Base-by-base conservation (phyloP, 1,284 basidiomycete species). In the Ceratobasidium sp. region DNA sequence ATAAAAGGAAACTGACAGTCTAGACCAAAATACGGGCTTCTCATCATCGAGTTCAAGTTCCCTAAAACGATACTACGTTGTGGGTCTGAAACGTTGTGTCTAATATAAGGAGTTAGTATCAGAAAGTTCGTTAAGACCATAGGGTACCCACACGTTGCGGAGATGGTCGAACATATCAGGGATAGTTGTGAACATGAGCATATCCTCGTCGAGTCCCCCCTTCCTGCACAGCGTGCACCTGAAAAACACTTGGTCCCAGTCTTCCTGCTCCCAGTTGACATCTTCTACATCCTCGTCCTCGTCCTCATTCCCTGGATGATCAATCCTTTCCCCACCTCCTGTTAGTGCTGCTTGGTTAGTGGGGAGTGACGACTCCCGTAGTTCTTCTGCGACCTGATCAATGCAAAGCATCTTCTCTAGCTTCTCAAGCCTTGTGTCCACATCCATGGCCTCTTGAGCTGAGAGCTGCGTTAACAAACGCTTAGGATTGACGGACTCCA, bases 1-100 rank as follows among this genome's bases (percentile, higher is more conserved):
- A n/a, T n/a, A n/a, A n/a, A n/a, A n/a, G n/a, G n/a, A n/a, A n/a
- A n/a, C n/a, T n/a, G n/a, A n/a, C n/a, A n/a, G n/a, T n/a, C n/a
- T n/a, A n/a, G n/a, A n/a, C n/a, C n/a, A n/a, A n/a, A n/a, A n/a
- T 62, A 62, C 3, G 59, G 33, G 33, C 38, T 62, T 10, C 40
- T 20, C 15, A 38, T 9, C 6, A 62, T 40, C 10, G 59, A 33
- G 2, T 38, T 15, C 4, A 6, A 10, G 26, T 38, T 33, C 12
- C n/a, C 59, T 33, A 26, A 5, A 20, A 13, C 7, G 40, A 20
- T 20, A 5, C 59, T 33, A 2, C 33, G 9, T 28, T 15, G 38
- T 20, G 59, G 59, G 59, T 62, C 59, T 33, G 5, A 5, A 10
- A 62, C 40, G n/a, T 62, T 33, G 59, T 62, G 59, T 6, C 59